Base-by-base conservation (phyloP, 129 eudicot genomes). In the Calendula officinalis region DNA sequence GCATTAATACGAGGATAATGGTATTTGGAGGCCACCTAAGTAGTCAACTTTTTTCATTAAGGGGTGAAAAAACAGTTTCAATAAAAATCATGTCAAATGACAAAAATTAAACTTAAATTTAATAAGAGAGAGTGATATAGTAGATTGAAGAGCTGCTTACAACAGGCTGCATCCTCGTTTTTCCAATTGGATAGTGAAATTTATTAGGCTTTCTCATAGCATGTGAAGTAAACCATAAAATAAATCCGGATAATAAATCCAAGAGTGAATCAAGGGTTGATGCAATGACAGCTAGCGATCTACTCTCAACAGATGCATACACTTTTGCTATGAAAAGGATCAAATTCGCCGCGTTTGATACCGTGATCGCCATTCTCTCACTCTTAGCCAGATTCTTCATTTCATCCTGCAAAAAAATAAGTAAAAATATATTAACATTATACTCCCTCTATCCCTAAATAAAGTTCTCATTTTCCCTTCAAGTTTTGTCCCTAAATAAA, bases 161-260 rank as follows among this genome's bases (percentile, higher is more conserved):
- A 81, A 91, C 88, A 17, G 98, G 98, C 64, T 91, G 98, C 98
- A 91, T 91, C 64, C 98, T 46, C 30, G 79, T 83, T 85, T 91
- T 91, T 46, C 98, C 98, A 48, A 91, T 85, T 11, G 98, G 98
- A 70, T 91, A 91, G 71, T 70, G 84, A 68, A 76, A 88, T n/a
- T 84, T 91, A 73, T 91, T 91, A 8, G 98, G 96, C 4, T 71
- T 81, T 77, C 69, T 84, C 98, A 91, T 91, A 60, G 98, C 88
- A 63, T 83, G 22, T 8, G 96, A 66, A 54, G 98, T 91, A 67
- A 91, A 91, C 98, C 96, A 91, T 40, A 91, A 79, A 39, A 91
- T 91, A 60, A 91, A 82, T 34, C 98, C 98, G 3, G 96, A 91
- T 17, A 91, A 72, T 34, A 91, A 84, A 80, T 91, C 98, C 48